Evolutionary conservation across 306 rosid species (phyloP), one percentile per base, ranked within the genome.

Genomic region (Prunus salicina): DNA sequence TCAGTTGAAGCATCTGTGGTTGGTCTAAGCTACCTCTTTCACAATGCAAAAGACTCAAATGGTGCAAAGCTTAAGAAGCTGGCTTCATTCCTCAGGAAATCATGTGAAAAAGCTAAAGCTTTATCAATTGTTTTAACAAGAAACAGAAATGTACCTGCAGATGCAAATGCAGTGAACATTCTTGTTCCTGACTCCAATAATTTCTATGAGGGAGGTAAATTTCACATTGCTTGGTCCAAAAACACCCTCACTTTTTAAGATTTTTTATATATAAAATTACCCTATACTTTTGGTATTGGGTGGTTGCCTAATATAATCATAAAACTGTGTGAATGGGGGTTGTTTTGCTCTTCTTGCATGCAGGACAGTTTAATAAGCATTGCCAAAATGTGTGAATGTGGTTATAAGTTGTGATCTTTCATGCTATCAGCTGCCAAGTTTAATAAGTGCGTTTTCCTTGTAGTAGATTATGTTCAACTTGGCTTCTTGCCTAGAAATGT

Each of bases 11-110:
- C 92, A 76, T 86, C 91, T 72, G 97, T 86, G 80, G 94, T 91
- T 64, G 97, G 97, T 82, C 72, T 91, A 71, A 89, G 97, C 86
- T 83, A 91, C 73, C 86, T 89, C 82, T 91, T 89, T 71, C 86
- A 69, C 75, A 62, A 77, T 55, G 89, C 77, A 50, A 82, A 77
- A 72, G 97, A 91, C 82, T 82, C 92, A 77, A 88, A 83, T 28
- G 84, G 88, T 73, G 83, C 74, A 75, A 87, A 79, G 67, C 81
- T 91, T 72, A 89, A 83, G 81, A 75, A 83, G 82, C 71, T 91
- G 83, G 92, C 97, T 74, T 76, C 84, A 76, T 82, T 85, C 77
- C 88, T 91, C 2, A 61, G 86, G 67, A 84, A 84, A 69, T 83
- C 89, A 3, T 81, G 86, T 76, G 84, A 72, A 64, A 81, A 76